Percentiles rank a stretch among this genome's conserved stretches.
Evolutionary conservation across 2,329 filamentous ascomycete genomes (phyloP).

Genomic region (Trichoderma hamatum): DNA sequence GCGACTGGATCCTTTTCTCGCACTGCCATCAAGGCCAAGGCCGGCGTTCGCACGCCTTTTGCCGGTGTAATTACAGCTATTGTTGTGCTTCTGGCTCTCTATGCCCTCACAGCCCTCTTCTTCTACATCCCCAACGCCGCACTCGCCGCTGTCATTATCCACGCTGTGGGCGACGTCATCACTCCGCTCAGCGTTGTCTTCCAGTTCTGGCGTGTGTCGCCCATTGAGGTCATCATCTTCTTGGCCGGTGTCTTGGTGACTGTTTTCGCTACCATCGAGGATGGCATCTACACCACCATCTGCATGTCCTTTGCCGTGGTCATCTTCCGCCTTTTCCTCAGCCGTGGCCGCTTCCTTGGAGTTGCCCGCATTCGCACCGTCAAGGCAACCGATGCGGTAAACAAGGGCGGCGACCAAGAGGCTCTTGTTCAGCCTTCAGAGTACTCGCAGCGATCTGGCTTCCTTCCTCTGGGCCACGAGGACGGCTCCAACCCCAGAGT

Average conservation of each 20-base stretch:
- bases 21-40: conserved; percentile 93
- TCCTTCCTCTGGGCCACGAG: conserved; percentile 52
- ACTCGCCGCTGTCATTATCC: conserved; percentile 83
- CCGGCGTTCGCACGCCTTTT: conserved; percentile 83
- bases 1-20: conserved; percentile 89
- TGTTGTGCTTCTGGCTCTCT: conserved; percentile 81
- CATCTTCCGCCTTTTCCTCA: conserved; percentile 77
- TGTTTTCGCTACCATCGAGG: conserved; percentile 79
- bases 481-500: conserved; percentile 56
- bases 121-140: conserved; percentile 82
- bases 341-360: conserved; percentile 77
- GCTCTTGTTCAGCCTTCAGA: conserved; percentile 51
- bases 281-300: conserved; percentile 83
- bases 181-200: conserved; percentile 82
- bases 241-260: conserved; percentile 83
- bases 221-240: conserved; percentile 82
- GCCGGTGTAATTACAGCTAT: conserved; percentile 83
- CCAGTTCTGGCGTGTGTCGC: conserved; percentile 85
- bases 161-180: conserved; percentile 84
- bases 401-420: conserved; percentile 39
- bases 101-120: conserved; percentile 81
- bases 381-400: conserved; percentile 54
- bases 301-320: conserved; percentile 69
- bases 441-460: conserved; percentile 45
- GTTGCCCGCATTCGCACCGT: conserved; percentile 82